phyloP scores from a whole-genome alignment of 1,284 basidiomycete genomes.

The Ganoderma sinense region DNA sequence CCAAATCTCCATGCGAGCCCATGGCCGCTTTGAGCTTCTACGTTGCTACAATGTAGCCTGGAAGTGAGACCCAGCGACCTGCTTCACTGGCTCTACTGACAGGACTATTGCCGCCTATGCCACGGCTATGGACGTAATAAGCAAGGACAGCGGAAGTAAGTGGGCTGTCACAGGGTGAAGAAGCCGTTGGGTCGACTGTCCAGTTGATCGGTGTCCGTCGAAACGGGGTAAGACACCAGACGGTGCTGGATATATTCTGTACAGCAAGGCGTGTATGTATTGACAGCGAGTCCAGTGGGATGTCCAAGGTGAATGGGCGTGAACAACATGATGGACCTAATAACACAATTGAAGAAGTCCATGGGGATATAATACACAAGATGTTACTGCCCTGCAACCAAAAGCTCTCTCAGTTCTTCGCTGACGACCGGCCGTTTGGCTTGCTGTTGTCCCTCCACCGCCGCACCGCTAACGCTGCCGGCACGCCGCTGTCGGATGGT shows the following conservation, averaged over 20 bases:
- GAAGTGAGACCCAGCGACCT: constrained; percentile 11
- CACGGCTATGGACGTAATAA: not conserved
- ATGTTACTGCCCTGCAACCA: constrained; percentile 27
- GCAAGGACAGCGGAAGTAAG: not conserved
- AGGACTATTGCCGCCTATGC: constrained; percentile 5
- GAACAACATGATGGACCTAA: constrained; percentile 24
- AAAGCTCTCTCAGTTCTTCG: constrained; percentile 27
- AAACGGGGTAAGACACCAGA: not conserved
- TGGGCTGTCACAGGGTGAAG: not conserved
- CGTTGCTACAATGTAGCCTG: constrained; percentile 6
- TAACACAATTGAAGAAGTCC: constrained; percentile 25
- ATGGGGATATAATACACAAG: constrained; percentile 11
- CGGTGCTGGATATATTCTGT: not conserved
- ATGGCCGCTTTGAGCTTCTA: constrained; percentile 12
- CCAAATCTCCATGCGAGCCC: constrained; percentile 14
- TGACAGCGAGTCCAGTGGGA: constrained; percentile 6
- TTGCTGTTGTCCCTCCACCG: not conserved
- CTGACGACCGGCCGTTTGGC: constrained; percentile 24
- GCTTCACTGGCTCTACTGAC: constrained; percentile 10
- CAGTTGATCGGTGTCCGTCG: not conserved
- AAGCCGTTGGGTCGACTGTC: not conserved
- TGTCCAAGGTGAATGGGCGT: constrained; percentile 7
- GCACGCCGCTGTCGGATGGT: constrained; percentile 20
- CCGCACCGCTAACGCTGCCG: constrained; percentile 7
- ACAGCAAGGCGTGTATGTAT: not conserved